Evolutionary conservation across 345 rosid species (phyloP), one percentile per base, ranked within the genome.

Genomic region (Camelina hispida): DNA sequence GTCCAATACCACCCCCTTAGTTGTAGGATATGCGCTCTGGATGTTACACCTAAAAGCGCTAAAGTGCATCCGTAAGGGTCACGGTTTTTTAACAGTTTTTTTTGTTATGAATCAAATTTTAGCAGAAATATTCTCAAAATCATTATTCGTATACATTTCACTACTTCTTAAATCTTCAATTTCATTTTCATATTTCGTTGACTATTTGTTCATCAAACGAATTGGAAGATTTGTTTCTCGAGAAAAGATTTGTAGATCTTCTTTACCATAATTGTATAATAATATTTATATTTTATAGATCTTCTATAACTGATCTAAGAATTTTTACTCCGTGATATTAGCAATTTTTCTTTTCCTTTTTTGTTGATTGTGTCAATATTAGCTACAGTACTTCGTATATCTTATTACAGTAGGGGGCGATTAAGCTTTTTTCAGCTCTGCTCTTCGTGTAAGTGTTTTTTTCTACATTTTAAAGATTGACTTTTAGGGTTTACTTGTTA

Each of bases 401-500:
- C 55, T 50, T 52, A 20, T 18, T 18, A 51, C 56, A 20, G 14
- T 20, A 51, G 1, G 50, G 48, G 50, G 48, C 67, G 20, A 62
- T 62, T 43, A 40, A 61, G 66, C 66, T 61, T 61, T 12, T 60
- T 47, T 60, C 47, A 5, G 13, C 18, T 14, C 40, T 30, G 1
- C 13, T 57, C 62, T 32, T 57, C 22, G 20, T 56, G 40, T 56
- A 47, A 7, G 20, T 16, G 9, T 28, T 14, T 0, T 3, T 7
- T 14, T 28, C 61, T 30, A 56, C 20, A 56, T 30, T 3, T 15
- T 56, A 15, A 56, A 51, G 20, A 15, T 56, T 30, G 61, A 30
- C 4, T 37, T 11, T 37, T 20, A 60, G 47, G 16, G 30, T 37
- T 60, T 60, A 37, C 55, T 51, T 12, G 14, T 51, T 1, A 20